phyloP scores from a whole-genome alignment of 2,329 filamentous ascomycete species.

The Septoria linicola region DNA sequence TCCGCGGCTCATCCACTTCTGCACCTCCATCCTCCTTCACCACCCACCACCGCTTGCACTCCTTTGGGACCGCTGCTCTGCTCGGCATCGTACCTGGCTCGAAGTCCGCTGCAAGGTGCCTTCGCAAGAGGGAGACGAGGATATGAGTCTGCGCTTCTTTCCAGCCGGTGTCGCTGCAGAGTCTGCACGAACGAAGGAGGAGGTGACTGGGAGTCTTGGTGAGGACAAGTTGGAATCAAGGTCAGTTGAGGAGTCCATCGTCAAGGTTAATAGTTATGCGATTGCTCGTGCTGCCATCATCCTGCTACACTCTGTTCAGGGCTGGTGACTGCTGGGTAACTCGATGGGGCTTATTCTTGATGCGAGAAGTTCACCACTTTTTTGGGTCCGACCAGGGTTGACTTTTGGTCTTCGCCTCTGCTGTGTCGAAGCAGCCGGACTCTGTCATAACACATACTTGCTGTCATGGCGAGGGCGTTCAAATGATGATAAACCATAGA shows the following conservation, averaged over 20 bases:
- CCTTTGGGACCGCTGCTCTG: constrained; percentile 37
- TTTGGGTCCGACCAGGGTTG: constrained; percentile 45
- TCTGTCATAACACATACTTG: constrained; percentile 38
- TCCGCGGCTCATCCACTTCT: constrained; percentile 73
- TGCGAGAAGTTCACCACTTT: constrained; percentile 71
- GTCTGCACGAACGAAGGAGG: constrained; percentile 37
- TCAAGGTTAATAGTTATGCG: constrained; percentile 98
- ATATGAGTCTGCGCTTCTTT: constrained; percentile 75
- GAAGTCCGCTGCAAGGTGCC: constrained; percentile 44
- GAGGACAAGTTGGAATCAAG: constrained; percentile 46
- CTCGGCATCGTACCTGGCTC: constrained; percentile 36
- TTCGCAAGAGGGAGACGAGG: constrained; percentile 63
- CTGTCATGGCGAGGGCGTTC: constrained; percentile 46
- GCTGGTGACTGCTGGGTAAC: constrained; percentile 64
- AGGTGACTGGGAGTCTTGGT: constrained; percentile 36
- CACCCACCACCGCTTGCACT: constrained; percentile 56
- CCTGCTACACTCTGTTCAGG: constrained; percentile 24
- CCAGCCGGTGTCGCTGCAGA: constrained; percentile 37
- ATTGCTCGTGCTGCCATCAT: constrained; percentile 61
- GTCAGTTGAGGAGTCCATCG: constrained; percentile 67
- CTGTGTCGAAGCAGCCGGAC: constrained; percentile 70
- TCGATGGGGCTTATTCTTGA: constrained; percentile 99
- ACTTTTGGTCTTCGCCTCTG: constrained; percentile 42
- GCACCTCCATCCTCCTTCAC: constrained; percentile 49
- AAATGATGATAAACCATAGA: constrained; percentile 97